Evolutionary conservation across 2,329 filamentous ascomycete species (phyloP).

Genomic region (Monosporascus ibericus): DNA sequence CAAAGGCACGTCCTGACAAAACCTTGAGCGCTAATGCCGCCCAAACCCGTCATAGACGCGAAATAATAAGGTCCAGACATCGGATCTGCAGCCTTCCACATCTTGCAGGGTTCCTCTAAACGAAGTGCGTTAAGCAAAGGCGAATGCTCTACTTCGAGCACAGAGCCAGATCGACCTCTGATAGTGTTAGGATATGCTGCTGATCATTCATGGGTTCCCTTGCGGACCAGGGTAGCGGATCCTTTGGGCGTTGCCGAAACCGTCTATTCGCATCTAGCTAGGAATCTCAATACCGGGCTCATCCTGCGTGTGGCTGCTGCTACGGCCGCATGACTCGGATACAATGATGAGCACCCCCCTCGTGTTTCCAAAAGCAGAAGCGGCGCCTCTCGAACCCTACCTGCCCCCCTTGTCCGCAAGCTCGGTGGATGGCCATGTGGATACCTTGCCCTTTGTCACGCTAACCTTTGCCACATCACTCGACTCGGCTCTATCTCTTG

Average conservation of each 20-base stretch:
- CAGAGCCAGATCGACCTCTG: too few relatives aligned
- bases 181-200: background rate
- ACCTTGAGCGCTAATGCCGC: too few relatives aligned
- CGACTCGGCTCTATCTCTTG: constrained; percentile 70
- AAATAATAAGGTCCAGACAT: too few relatives aligned
- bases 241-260: background rate
- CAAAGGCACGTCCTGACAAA: too few relatives aligned
- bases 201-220: background rate
- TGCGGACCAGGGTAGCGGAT: background rate
- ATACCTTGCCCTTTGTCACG: constrained; percentile 46
- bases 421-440: background rate
- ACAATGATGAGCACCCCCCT: constrained; percentile 11
- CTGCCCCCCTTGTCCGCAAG: constrained; percentile 15
- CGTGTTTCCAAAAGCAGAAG: constrained; percentile 20
- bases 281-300: background rate
- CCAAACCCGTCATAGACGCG: too few relatives aligned
- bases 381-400: constrained; percentile 24
- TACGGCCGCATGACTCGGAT: background rate
- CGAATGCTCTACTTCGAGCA: too few relatives aligned
- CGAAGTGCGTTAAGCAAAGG: too few relatives aligned
- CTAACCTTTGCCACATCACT: constrained; percentile 89
- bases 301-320: background rate
- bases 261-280: background rate
- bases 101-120: too few relatives aligned
- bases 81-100: too few relatives aligned